Evolutionary conservation across 306 rosid species (phyloP).

Genomic region (Benincasa hispida): DNA sequence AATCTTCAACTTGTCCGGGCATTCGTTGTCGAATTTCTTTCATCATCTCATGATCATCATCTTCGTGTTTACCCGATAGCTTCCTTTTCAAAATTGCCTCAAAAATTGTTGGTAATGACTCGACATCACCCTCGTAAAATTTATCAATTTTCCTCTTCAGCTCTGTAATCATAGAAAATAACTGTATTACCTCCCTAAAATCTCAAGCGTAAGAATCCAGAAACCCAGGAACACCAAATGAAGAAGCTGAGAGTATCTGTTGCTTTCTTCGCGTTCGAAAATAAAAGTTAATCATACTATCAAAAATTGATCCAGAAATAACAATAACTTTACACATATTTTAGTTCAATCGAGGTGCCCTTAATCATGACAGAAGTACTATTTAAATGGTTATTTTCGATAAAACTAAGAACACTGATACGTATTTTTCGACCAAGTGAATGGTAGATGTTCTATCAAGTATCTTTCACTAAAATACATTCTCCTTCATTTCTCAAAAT

Average conservation of each 20-base stretch:
- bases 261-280: not conserved
- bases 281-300: not conserved
- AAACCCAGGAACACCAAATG: not conserved
- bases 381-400: not conserved
- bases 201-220: not conserved
- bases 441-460: not conserved
- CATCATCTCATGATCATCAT: constrained; percentile 39
- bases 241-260: not conserved
- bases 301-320: not conserved
- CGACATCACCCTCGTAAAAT: constrained; percentile 39
- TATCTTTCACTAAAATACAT: not conserved
- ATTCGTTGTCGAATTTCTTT: constrained; percentile 35
- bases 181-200: not conserved
- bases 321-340: not conserved
- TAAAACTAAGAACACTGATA: not conserved
- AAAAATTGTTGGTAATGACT: constrained; percentile 50
- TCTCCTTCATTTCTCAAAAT: not conserved
- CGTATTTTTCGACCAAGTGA: not conserved
- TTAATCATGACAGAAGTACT: not conserved
- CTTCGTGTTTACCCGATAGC: constrained; percentile 42
- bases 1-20: constrained; percentile 11
- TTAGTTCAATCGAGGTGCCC: not conserved
- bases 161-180: constrained; percentile 21
- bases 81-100: constrained; percentile 59
- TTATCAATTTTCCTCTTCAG: constrained; percentile 44